Evolutionary conservation across 805 yeast species (phyloP), one percentile per base, ranked within the genome.

Genomic region (Candida sonorensis): DNA sequence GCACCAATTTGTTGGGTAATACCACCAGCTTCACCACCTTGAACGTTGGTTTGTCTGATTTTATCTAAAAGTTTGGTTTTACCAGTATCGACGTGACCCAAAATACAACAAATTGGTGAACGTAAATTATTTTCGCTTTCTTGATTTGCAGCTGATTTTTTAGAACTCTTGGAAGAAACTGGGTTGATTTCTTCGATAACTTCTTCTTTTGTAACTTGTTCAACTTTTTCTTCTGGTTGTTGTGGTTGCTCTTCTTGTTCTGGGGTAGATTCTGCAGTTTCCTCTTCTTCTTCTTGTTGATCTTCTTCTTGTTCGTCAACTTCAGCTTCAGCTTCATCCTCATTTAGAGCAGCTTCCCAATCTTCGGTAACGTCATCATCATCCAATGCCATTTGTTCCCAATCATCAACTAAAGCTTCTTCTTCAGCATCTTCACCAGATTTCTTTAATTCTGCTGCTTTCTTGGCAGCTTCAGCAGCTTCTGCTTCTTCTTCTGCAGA

Each of bases 1-100:
- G 99, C 99, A 76, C 99, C 99, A 57, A 92, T 92, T 66, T 92
- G 99, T 73, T 92, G 99, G 44, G 99, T 92, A 60, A 92, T 92
- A 69, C 99, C 99, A 69, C 99, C 99, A 35, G 99, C 99, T 68
- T 92, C 99, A 56, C 98, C 99, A 60, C 97, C 99, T 69, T 92
- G 99, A 40, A 92, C 99, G 55, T 92, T 92, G 26, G 97, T 92
- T 68, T 90, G 97, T 68, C 99, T 90, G 48, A 92, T 80, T 64
- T 92, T 92, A 59, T 92, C 99, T 59, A 92, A 72, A 45, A 92
- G 74, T 60, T 92, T 92, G 46, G 99, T 92, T 65, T 92, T 92
- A 79, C 99, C 99, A 37, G 98, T 92, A 72, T 92, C 99, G 63
- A 92, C 99, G 69, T 92, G 99, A 58, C 99, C 99, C 61, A 92